Percentiles rank a stretch among this genome's conserved stretches.
Conservation (phyloP, 176 grass and related monocot genomes). For the Alopecurus myosuroides region DNA sequence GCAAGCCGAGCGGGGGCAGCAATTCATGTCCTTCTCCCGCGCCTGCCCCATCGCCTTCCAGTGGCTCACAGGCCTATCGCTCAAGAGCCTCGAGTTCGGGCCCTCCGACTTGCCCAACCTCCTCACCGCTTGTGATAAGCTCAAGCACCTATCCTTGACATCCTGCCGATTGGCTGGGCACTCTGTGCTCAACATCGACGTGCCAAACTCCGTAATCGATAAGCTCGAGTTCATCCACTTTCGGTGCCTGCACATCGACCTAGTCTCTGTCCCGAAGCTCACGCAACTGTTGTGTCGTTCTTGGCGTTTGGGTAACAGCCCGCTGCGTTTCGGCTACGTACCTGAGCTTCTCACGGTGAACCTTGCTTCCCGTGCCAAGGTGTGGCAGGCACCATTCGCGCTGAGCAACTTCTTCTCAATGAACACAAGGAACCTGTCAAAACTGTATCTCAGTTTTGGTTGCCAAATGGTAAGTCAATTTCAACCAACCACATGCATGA, state of each 20-base stretch:
- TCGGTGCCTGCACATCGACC: background rate
- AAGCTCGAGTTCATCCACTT: background rate
- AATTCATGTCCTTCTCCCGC: conserved; percentile 4
- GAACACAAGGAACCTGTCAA: background rate
- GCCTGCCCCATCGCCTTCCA: background rate
- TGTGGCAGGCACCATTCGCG: background rate
- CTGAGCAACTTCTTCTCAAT: background rate
- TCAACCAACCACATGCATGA: background rate
- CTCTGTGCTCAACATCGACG: background rate
- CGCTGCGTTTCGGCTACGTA: background rate
- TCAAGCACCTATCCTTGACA: background rate
- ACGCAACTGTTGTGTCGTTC: background rate
- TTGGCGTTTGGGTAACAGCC: background rate
- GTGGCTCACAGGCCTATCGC: background rate
- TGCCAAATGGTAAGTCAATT: background rate
- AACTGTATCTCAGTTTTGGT: background rate
- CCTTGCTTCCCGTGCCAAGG: background rate
- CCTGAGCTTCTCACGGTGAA: background rate
- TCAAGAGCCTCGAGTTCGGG: background rate
- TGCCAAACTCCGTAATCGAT: background rate
- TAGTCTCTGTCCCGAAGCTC: background rate
- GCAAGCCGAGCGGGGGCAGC: background rate
- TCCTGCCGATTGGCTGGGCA: background rate
- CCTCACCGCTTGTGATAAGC: background rate
- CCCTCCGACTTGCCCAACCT: background rate